Percentiles rank a stretch among this genome's conserved stretches.
phyloP scores from a whole-genome alignment of 495 filamentous ascomycete genomes.

The Pyrenula massariospora region DNA sequence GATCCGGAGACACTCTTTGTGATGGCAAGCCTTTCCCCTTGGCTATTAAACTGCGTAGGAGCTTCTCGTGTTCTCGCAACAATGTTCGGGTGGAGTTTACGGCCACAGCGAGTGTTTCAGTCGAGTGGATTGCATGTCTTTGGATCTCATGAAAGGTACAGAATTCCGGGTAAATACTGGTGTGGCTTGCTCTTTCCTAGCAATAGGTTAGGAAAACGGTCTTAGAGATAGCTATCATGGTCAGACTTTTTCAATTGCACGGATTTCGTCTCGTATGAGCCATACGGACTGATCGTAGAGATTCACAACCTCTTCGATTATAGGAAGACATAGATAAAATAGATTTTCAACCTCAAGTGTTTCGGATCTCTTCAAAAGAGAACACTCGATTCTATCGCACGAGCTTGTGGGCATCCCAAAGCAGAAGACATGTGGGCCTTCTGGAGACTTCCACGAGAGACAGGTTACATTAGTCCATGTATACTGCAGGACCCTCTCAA shows the following conservation, averaged over 20 bases:
- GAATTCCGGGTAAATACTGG: constrained; percentile 20
- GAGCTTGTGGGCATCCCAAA: no score
- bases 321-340: constrained; percentile 9
- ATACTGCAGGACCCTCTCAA: no score
- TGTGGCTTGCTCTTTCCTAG: constrained; percentile 1
- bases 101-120: constrained; percentile 30
- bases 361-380: background rate
- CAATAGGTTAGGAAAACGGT: background rate
- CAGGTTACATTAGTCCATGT: no score
- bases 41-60: background rate
- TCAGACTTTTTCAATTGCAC: constrained; percentile 11
- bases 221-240: background rate
- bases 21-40: constrained; percentile 2
- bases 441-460: no score
- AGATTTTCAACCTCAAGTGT: background rate
- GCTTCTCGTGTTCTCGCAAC: constrained; percentile 14
- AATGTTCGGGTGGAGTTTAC: constrained; percentile 21
- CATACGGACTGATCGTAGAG: constrained; percentile 16
- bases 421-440: no score
- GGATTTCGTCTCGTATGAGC: constrained; percentile 13
- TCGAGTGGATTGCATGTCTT: constrained; percentile 34
- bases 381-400: no score
- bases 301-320: constrained; percentile 6
- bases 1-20: constrained; percentile 11
- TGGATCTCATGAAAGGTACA: constrained; percentile 30